phyloP scores from a whole-genome alignment of 257 asterid species.

The Thymus quinquecostatus region DNA sequence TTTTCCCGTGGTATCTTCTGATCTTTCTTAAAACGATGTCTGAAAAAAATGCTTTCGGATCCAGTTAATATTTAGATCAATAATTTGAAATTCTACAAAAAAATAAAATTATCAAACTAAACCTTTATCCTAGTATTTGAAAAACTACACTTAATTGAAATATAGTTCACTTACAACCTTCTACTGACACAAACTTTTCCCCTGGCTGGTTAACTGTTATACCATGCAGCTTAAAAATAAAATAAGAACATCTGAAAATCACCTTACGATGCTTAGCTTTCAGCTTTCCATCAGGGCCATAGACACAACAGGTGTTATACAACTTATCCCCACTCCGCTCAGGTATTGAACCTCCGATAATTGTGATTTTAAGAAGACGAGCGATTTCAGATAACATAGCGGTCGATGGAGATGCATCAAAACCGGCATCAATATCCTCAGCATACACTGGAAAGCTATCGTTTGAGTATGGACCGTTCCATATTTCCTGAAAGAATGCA shows the following conservation, averaged over 20 bases:
- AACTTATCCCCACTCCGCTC: constrained; percentile 85
- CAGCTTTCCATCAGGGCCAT: constrained; percentile 82
- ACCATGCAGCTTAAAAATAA: constrained; percentile 14
- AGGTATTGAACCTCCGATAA: constrained; percentile 93
- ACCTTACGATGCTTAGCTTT: constrained; percentile 98
- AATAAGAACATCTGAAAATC: constrained; percentile 22
- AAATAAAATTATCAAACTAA: background rate
- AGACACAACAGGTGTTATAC: constrained; percentile 90
- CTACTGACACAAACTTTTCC: background rate
- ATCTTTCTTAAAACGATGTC: background rate
- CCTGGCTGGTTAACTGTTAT: constrained; percentile 1
- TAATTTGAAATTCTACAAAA: constrained; percentile 8
- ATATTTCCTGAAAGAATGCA: constrained; percentile 73
- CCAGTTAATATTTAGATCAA: background rate
- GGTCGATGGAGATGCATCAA: constrained; percentile 85
- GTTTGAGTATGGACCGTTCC: constrained; percentile 95
- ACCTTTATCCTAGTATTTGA: background rate
- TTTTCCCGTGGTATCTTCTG: constrained; percentile 3
- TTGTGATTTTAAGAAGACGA: constrained; percentile 66
- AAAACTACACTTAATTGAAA: constrained; percentile 9
- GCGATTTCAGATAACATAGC: constrained; percentile 92
- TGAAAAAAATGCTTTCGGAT: constrained; percentile 12
- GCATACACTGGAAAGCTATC: constrained; percentile 95
- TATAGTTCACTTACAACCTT: constrained; percentile 9
- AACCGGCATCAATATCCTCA: constrained; percentile 94